Conservation (phyloP, 108 stramenopile species). For the Conticribra guillardii region DNA sequence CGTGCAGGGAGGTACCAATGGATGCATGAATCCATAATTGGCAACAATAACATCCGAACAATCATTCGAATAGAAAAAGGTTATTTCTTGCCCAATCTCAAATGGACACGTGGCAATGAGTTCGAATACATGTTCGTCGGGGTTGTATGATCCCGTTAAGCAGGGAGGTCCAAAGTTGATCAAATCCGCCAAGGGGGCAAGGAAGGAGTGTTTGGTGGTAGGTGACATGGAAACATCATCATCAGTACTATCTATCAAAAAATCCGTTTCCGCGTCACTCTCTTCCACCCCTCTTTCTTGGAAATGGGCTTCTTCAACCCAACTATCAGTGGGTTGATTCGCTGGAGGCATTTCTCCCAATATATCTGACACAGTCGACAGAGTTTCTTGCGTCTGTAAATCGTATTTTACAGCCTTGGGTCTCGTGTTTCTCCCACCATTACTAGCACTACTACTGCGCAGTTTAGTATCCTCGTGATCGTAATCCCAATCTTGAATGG, state of each 20-base stretch:
- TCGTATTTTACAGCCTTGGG: too few relatives aligned
- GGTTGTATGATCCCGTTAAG: slow-evolving; percentile 76
- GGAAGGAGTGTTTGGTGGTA: slow-evolving; percentile 65
- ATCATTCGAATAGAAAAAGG: slow-evolving; percentile 84
- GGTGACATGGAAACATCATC: slow-evolving; percentile 13
- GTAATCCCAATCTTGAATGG: slow-evolving; percentile 60
- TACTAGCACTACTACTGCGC: too few relatives aligned
- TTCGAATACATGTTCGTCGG: slow-evolving; percentile 69
- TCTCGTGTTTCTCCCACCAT: too few relatives aligned
- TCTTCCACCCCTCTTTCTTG: slow-evolving; percentile 62
- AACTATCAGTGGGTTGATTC: slow-evolving; percentile 52
- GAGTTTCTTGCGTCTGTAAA: slow-evolving; percentile 29
- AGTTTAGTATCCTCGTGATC: neutral
- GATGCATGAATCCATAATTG: slow-evolving; percentile 82
- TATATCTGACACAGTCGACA: slow-evolving; percentile 39
- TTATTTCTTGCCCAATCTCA: slow-evolving; percentile 80
- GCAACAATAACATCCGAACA: slow-evolving; percentile 81
- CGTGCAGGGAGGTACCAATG: slow-evolving; percentile 58
- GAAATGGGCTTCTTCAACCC: slow-evolving; percentile 45
- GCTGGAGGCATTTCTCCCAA: slow-evolving; percentile 55
- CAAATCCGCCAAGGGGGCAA: slow-evolving; percentile 86
- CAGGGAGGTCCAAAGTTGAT: slow-evolving; percentile 88
- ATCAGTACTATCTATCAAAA: slow-evolving; percentile 9
- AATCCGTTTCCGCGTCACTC: slow-evolving; percentile 18
- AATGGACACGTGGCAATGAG: slow-evolving; percentile 78